Evolutionary conservation across 2,329 filamentous ascomycete species (phyloP).

Genomic region (Cladosporium sp.): DNA sequence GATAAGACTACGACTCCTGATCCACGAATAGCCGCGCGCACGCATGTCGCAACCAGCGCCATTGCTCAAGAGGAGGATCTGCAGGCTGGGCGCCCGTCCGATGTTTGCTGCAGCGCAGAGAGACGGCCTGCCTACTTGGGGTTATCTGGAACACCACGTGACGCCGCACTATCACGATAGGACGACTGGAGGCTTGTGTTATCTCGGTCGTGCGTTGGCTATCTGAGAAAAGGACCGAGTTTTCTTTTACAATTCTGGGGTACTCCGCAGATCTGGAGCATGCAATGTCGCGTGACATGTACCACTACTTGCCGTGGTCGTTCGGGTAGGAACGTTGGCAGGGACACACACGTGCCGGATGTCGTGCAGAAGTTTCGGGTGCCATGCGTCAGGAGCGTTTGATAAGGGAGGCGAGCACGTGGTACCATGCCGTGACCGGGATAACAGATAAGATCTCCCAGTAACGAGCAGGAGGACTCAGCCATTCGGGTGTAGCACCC

Average conservation of each 20-base stretch:
- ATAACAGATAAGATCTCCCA: neutral
- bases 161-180: conserved; percentile 1
- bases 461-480: neutral
- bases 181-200: neutral
- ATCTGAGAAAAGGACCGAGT: neutral
- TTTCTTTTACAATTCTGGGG: conserved; percentile 6
- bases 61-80: conserved; percentile 10
- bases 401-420: conserved; percentile 9
- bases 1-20: conserved; percentile 1
- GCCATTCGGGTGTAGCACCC: neutral
- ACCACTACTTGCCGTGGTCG: neutral
- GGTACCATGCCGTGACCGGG: neutral
- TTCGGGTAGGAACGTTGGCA: neutral
- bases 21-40: conserved; percentile 7
- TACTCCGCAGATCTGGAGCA: conserved; percentile 3
- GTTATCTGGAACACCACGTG: conserved; percentile 8
- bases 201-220: neutral
- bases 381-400: neutral
- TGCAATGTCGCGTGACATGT: neutral
- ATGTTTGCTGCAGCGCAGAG: neutral
- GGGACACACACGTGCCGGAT: neutral
- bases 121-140: conserved; percentile 11
- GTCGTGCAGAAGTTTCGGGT: conserved; percentile 1
- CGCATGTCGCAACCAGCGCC: conserved; percentile 12
- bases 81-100: conserved; percentile 6